Evolutionary conservation across 768 basidiomycete species (phyloP), one percentile per base, ranked within the genome.

Genomic region (Leccinum incarnatum): DNA sequence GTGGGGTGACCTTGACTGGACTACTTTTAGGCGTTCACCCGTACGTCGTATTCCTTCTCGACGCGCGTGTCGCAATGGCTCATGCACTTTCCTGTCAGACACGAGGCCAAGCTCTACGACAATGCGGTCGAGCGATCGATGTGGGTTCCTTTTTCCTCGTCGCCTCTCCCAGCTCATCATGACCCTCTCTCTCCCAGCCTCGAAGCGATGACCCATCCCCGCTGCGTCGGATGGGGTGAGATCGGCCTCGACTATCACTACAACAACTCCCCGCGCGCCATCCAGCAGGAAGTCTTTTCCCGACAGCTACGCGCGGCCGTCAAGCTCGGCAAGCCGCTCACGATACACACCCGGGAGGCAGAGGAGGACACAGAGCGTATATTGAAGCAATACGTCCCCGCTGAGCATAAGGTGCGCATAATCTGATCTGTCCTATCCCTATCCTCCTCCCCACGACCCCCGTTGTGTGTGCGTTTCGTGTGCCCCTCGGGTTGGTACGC

Each of bases 231-330:
- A 3, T 89, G 88, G 86, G 93, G 93, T 1, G 93, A 95, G 67
- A 93, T 93, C 56, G 91, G 93, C 0, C 80, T 92, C 12, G 92
- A 94, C 61, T 93, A 91, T 64, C 89, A 93, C 69, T 91, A 93
- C 70, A 84, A 90, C 72, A 80, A 84, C 61, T 89, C 90, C 0
- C 89, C 91, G 0, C 83, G 87, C 10, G 79, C 82, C 0, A 65
- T 86, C 1, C 93, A 95, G 65, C 84, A 80, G 55, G 74, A 74
- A 0, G 83, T 92, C 11, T 86, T 95, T 52, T 69, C 73, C 1
- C 77, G 87, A 9, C 93, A 95, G 69, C 80, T 94, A 6, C 76
- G 77, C 15, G 81, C 80, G 1, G 91, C 92, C 0, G 81, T 94
- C 5, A 72, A 75, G 17, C 78, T 91, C 1, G 78, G 80, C 3